Conservation (phyloP, 2,329 filamentous ascomycete genomes). For the Fusarium sp. region DNA sequence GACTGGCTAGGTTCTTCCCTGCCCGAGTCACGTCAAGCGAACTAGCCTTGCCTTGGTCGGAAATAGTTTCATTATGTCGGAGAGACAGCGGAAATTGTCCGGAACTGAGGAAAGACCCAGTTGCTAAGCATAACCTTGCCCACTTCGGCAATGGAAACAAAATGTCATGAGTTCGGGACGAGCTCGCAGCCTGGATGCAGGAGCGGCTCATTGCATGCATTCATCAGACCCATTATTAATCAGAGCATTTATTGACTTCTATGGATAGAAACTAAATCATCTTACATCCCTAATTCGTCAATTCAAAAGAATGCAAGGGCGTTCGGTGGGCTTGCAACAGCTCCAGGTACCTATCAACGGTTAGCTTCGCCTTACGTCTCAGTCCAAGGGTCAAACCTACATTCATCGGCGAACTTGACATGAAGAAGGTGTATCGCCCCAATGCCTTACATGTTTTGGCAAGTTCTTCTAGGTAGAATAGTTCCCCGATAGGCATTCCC, state of each 20-base stretch:
- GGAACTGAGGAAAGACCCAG: not conserved
- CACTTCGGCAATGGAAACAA: not conserved
- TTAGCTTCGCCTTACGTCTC: not conserved
- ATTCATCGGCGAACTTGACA: slow-evolving; percentile 61
- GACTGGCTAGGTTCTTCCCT: not conserved
- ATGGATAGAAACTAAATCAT: not conserved
- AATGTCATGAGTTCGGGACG: too few relatives aligned
- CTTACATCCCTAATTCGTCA: fast-evolving
- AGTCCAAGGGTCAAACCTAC: not conserved
- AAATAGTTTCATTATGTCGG: not conserved
- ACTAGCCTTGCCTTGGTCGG: not conserved
- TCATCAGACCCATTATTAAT: not conserved
- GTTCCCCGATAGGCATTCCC: slow-evolving; percentile 58
- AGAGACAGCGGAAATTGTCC: not conserved
- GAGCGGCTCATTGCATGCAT: not conserved
- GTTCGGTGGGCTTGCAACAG: slow-evolving; percentile 33
- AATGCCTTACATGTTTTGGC: slow-evolving; percentile 63
- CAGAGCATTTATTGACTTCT: too few relatives aligned
- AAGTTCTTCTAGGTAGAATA: slow-evolving; percentile 50
- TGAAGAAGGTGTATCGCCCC: slow-evolving; percentile 61
- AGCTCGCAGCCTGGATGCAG: not conserved
- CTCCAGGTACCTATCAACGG: slow-evolving; percentile 15
- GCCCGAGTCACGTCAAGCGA: not conserved
- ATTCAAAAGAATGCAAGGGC: slow-evolving; percentile 28
- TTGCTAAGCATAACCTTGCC: too few relatives aligned